Evolutionary conservation across 2,329 filamentous ascomycete genomes (phyloP), one percentile per base, ranked within the genome.

Genomic region (Nothomitra cinnamomea): DNA sequence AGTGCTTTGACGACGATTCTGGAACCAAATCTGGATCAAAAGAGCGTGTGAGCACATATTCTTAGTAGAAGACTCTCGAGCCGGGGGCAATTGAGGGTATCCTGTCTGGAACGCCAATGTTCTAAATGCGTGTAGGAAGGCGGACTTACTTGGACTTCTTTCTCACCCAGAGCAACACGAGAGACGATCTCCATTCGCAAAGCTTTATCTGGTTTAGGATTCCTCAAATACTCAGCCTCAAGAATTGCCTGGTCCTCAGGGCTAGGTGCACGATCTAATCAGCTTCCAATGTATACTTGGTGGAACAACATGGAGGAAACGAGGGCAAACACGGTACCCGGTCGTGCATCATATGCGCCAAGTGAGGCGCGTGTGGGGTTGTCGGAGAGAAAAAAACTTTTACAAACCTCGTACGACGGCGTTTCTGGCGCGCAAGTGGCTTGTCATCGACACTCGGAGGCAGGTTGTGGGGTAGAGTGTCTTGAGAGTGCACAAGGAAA

Each of bases 1-100:
- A 66, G 94, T 87, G 67, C 94, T 95, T 67, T 96, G 90, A 59
- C 90, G 79, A 63, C 88, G 80, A 64, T 95, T 95, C 64, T 95
- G 90, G 69, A 95, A 95, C 90, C 90, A 96, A 61, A 95, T 95
- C 90, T 95, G 45, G 13, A 49, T 45, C 38, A 51, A 17, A 28
- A 41, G 17, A n/a, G 2, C n/a, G 17, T 10, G 4, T 49, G 12
- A 49, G 45, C 24, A 49, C 13, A 35, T 25, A 25, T 19, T 28
- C 43, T 13, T 5, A 32, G 10, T 10, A 32, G 10, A 32, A 32
- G 28, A 32, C 4, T 32, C 10, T 5, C 4, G 28, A 32, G n/a
- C 28, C 10, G 10, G 5, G 10, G 28, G 5, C 10, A 32, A 10
- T 32, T 10, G 28, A 32, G 28, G 10, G 10, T 32, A 32, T 32